Base-by-base conservation (phyloP, 768 basidiomycete genomes). In the Boletus subparvulus region DNA sequence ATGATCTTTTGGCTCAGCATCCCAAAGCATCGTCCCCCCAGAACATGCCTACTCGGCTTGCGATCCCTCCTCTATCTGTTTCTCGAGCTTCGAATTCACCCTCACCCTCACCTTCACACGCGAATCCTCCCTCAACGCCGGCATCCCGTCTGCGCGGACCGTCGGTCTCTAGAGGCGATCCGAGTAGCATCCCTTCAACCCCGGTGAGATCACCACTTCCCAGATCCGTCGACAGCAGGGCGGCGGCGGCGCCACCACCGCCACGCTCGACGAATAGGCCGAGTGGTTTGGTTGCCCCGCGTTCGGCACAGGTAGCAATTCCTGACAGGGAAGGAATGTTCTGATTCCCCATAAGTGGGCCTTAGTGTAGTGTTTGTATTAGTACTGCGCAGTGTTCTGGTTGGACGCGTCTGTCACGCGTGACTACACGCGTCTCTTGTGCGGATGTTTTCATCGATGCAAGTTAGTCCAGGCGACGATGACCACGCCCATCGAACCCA, bases 201-300 rank as follows among this genome's bases (percentile, higher is more conserved):
- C 56, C 62, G 16, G 9, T 14, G 5, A 59, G 59, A 49, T 54
- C 48, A 62, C 76, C 21, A 63, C 73, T 62, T 64, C 72, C 50
- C 33, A 72, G 52, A 64, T 71, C 41, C 19, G 64, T 67, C 4
- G 60, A 54, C 37, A 55, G 48, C 30, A 41, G 6, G 67, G 64
- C 36, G 74, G 78, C 62, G 1, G 81, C 83, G 17, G 80, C 80
- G n/a, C 81, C 80, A 1, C 84, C 81, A 0, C 82, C 85, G 4
- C 87, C 88, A 17, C 78, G 88, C 48, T 89, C 88, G 52, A 75
- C 75, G 21, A 83, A 87, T 69, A 76, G 88, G 11, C 88, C 89
- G 3, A 80, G 81, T 13, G 88, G 85, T 65, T 17, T 55, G 3
- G 66, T 75, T 30, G 61, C 28, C 16, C 19, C 76, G 19, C 78